A percentile compares a stretch with the other conserved stretches of the same genome.
Evolutionary conservation across 2,329 filamentous ascomycete species (phyloP).

Genomic region (Exophiala calicioides): DNA sequence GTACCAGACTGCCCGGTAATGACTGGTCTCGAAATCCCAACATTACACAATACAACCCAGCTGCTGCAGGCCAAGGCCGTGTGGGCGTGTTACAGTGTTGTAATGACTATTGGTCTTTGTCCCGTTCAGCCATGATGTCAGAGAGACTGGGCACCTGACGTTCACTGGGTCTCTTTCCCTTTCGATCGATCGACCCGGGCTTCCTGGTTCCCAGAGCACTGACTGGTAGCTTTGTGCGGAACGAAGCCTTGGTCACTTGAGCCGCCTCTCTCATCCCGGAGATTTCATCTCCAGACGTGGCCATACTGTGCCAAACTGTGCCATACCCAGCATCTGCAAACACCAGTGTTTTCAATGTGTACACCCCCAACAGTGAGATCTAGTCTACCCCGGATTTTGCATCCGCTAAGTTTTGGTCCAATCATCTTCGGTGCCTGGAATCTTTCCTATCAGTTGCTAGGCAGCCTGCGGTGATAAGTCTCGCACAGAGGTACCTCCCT

Average conservation of each 20-base stretch:
- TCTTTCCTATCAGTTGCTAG: conserved; percentile 12
- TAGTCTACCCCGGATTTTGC: conserved; percentile 18
- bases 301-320: no score
- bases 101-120: conserved; percentile 11
- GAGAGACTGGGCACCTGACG: conserved; percentile 16
- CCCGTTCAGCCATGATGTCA: conserved; percentile 20
- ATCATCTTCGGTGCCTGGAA: conserved; percentile 12
- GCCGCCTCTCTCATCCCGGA: no score
- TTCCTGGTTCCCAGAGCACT: neutral
- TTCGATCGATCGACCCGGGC: conserved; percentile 11
- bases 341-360: neutral
- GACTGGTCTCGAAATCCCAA: neutral
- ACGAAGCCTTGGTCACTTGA: no score
- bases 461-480: no score
- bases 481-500: no score
- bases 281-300: neutral
- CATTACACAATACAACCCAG: no score
- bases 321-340: no score
- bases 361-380: neutral
- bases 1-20: conserved; percentile 2
- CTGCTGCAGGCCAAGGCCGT: no score
- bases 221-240: no score
- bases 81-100: no score
- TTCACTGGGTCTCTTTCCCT: neutral
- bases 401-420: conserved; percentile 13